Base-by-base conservation (phyloP, 1,139 yeast species). In the Blastobotrys arbuscula region DNA sequence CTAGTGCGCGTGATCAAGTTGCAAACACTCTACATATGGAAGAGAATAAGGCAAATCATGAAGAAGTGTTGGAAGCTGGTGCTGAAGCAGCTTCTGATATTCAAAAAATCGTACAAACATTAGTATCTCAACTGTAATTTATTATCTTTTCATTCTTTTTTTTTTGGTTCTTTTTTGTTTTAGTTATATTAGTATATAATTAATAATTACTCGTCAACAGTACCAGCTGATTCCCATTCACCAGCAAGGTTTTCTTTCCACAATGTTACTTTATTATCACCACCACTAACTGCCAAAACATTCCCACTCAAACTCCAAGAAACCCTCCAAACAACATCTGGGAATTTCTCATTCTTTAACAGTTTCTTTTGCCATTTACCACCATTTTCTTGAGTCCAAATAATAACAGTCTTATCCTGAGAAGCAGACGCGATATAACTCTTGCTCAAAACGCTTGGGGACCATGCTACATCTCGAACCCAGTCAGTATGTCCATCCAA, bases 381-480 rank as follows among this genome's bases (percentile, higher is more conserved):
- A 24, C 13, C 13, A 51, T 71, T 72, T 55, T 84, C 90, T 62
- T 81, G 82, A 21, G 96, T 83, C 98, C 98, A 92, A 65, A 92
- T 86, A 55, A 89, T 76, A 50, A 94, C 97, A 1, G 95, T 85
- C 65, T 89, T 83, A 67, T 94, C 98, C 71, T 94, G 98, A 18
- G 97, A 90, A 15, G 97, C 97, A 42, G 96, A 84, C n/a, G 98
- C 98, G 62, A 92, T 85, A 67, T 89, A 92, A 18, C 95, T 81
- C 59, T 88, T 85, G 44, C 88, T 78, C 53, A 92, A 75, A 41
- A 87, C 82, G 1, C 95, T 83, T 44, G 97, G 96, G 16, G 96
- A 88, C 98, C 98, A 92, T 7, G 95, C 90, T 52, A 92, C 97
- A 67, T 92, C 99, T 66, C 98, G 81, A 34, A 92, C 97, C 98